Percentiles rank a stretch among this genome's conserved stretches.
Conservation (phyloP, 2,329 filamentous ascomycete genomes). For the Rutstroemia sp. region DNA sequence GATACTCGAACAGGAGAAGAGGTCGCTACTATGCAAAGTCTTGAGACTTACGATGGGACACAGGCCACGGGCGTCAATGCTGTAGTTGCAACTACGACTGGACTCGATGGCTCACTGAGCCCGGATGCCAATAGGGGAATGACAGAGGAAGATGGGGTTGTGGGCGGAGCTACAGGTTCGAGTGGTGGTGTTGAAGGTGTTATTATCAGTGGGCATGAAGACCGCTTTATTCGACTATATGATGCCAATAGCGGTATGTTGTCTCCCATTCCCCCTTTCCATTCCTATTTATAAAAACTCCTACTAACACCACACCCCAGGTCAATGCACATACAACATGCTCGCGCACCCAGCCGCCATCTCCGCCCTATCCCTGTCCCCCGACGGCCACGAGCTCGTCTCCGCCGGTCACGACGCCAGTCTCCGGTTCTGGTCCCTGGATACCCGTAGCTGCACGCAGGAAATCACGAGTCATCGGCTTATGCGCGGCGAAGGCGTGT, state of each 20-base stretch:
- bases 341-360: slow-evolving; percentile 91
- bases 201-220: slow-evolving; percentile 94
- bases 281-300: background rate
- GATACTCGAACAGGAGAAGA: slow-evolving; percentile 84
- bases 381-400: slow-evolving; percentile 88
- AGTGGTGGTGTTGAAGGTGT: slow-evolving; percentile 79
- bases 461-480: slow-evolving; percentile 89
- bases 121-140: slow-evolving; percentile 56
- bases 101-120: slow-evolving; percentile 59
- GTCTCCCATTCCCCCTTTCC: background rate
- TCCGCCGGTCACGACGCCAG: slow-evolving; percentile 94
- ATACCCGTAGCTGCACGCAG: slow-evolving; percentile 91
- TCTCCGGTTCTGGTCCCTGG: slow-evolving; percentile 92
- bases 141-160: slow-evolving; percentile 64
- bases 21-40: slow-evolving; percentile 84
- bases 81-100: slow-evolving; percentile 78
- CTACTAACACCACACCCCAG: slow-evolving; percentile 38
- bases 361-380: slow-evolving; percentile 82
- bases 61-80: slow-evolving; percentile 79
- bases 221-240: slow-evolving; percentile 93
- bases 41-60: slow-evolving; percentile 89
- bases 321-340: slow-evolving; percentile 99
- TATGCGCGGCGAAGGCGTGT: slow-evolving; percentile 95
- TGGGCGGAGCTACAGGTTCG: slow-evolving; percentile 75
- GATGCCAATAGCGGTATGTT: slow-evolving; percentile 95